Conservation (phyloP, 2,329 filamentous ascomycete species). For the Arachnopeziza araneosa region DNA sequence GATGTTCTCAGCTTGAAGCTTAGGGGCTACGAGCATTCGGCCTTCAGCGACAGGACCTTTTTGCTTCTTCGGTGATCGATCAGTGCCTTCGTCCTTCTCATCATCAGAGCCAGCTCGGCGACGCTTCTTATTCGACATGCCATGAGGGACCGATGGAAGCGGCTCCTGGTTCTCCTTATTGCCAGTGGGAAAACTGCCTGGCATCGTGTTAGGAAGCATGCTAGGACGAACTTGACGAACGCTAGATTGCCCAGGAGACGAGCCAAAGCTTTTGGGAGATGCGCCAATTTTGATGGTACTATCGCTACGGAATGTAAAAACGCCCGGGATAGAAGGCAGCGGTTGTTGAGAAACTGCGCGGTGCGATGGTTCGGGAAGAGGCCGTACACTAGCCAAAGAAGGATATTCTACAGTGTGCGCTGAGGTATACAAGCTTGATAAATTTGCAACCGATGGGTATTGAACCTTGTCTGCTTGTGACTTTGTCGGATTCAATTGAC, state of each 20-base stretch:
- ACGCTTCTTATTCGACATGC: conserved; percentile 62
- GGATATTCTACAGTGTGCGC: conserved; percentile 24
- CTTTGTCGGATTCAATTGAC: conserved; percentile 20
- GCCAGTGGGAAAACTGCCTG: conserved; percentile 49
- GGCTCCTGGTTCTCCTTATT: conserved; percentile 49
- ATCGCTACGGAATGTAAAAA: conserved; percentile 61
- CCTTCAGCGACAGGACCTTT: conserved; percentile 33
- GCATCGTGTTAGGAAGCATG: conserved; percentile 42
- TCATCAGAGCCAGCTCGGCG: conserved; percentile 52
- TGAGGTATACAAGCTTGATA: conserved; percentile 7
- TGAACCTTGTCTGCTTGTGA: conserved; percentile 34
- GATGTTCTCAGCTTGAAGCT: conserved; percentile 24
- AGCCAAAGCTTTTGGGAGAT: conserved; percentile 47
- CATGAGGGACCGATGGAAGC: conserved; percentile 49
- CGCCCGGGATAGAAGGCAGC: conserved; percentile 43
- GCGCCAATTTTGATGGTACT: conserved; percentile 55
- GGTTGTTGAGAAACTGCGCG: conserved; percentile 8
- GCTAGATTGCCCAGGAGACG: conserved; percentile 53
- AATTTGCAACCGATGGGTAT: conserved; percentile 49
- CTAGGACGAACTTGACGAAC: conserved; percentile 55
- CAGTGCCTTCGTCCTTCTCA: conserved; percentile 45
- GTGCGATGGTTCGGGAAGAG: conserved; percentile 20
- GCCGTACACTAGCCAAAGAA: conserved; percentile 23
- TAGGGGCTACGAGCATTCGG: conserved; percentile 27
- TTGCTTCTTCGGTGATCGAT: conserved; percentile 54